These are phyloP conservation scores for Cytospora chrysosperma DNA, from an alignment of 2,329 filamentous ascomycete species.

Conservation along the genomic window DNA sequence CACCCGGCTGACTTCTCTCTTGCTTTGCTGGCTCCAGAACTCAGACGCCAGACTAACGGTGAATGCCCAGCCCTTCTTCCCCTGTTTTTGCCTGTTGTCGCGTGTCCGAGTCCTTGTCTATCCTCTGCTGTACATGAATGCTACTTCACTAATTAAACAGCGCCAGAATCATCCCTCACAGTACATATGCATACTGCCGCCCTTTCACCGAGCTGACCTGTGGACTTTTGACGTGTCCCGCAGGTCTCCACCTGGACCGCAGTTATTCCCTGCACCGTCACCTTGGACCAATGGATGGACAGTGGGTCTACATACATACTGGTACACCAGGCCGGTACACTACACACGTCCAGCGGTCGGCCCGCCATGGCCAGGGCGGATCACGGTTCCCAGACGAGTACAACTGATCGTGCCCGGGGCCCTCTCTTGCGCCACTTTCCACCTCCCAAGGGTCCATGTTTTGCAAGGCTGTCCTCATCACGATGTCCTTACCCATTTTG, in stretches of 20 bases:
- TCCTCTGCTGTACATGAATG: neutral
- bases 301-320: neutral
- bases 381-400: neutral
- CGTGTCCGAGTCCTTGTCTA: neutral
- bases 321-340: neutral
- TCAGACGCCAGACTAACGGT: neutral
- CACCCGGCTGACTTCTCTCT: neutral
- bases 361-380: neutral
- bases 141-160: neutral
- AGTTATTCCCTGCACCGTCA: neutral
- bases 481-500: neutral
- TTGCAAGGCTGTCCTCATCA: neutral
- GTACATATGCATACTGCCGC: neutral
- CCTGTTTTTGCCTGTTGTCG: neutral
- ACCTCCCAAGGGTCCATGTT: neutral
- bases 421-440: neutral
- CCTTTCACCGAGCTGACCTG: neutral
- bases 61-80: neutral
- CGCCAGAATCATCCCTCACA: neutral
- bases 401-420: neutral
- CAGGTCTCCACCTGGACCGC: neutral
- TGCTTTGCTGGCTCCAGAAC: slow-evolving; percentile 3
- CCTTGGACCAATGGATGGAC: slow-evolving; percentile 1
- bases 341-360: neutral
- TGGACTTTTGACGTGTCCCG: neutral